These are phyloP conservation scores for Puccinia sorghi DNA, from an alignment of 1,284 basidiomycete genomes.

Conservation along the genomic window DNA sequence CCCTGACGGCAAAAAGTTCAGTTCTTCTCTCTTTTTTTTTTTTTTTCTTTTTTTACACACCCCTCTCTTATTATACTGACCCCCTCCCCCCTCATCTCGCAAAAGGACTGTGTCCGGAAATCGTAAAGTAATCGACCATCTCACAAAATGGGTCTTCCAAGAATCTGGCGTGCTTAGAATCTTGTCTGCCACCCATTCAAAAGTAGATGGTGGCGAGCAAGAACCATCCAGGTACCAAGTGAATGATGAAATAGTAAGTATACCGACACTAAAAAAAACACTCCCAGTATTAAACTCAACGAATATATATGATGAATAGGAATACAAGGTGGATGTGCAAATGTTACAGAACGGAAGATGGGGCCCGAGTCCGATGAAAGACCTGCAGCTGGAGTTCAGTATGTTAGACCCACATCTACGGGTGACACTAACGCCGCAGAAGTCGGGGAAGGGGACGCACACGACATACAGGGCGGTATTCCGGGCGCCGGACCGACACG, in stretches of 20 bases:
- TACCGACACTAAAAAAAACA: no score
- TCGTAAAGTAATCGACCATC: constrained; percentile 69
- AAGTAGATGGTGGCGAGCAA: constrained; percentile 64
- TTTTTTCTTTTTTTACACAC: neutral
- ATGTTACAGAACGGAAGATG: constrained; percentile 68
- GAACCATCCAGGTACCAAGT: constrained; percentile 72
- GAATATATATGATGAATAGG: constrained; percentile 61
- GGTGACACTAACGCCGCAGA: constrained; percentile 67
- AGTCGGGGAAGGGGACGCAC: constrained; percentile 62
- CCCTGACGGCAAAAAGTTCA: constrained; percentile 42
- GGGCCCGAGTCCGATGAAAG: constrained; percentile 71
- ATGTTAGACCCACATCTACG: constrained; percentile 97
- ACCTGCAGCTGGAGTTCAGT: constrained; percentile 90
- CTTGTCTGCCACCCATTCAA: constrained; percentile 69
- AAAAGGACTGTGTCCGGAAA: constrained; percentile 64
- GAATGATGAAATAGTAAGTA: constrained; percentile 76
- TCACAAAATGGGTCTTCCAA: constrained; percentile 88
- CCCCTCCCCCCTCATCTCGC: no score
- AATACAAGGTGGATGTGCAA: constrained; percentile 72
- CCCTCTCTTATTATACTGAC: no score
- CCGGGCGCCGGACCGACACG: constrained; percentile 87
- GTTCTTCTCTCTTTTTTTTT: constrained; percentile 6
- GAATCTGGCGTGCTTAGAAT: constrained; percentile 79
- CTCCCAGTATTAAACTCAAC: neutral
- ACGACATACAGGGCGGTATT: constrained; percentile 66